Evolutionary conservation across 169 alveolate genomes (phyloP).

Genomic region (Babesia ovata): DNA sequence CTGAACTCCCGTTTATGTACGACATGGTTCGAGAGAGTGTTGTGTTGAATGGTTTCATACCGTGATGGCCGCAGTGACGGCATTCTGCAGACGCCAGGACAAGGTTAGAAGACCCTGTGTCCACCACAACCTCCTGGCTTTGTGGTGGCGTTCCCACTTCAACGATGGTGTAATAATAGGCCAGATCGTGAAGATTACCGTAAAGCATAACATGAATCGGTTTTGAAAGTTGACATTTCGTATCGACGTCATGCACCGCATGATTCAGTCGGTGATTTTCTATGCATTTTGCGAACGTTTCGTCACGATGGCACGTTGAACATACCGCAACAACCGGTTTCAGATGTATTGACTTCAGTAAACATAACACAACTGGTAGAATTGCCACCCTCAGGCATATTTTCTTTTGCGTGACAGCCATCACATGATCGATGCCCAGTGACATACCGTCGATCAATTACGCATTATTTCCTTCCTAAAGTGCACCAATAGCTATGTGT

Average conservation of each 20-base stretch:
- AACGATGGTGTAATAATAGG: slow-evolving; percentile 68
- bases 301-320: background rate
- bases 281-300: background rate
- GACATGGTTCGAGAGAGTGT: slow-evolving; percentile 61
- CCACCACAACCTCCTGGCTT: slow-evolving; percentile 68
- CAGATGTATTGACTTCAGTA: background rate
- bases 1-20: slow-evolving; percentile 42
- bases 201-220: slow-evolving; percentile 28
- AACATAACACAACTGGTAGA: too few species aligned
- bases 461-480: too few species aligned
- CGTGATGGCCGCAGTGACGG: slow-evolving; percentile 72
- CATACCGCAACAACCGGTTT: background rate
- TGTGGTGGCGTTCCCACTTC: slow-evolving; percentile 74
- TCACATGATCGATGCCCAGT: too few species aligned
- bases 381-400: background rate
- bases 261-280: background rate
- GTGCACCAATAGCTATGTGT: too few species aligned
- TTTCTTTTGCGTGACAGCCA: background rate
- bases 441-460: too few species aligned
- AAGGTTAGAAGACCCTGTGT: slow-evolving; percentile 76
- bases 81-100: slow-evolving; percentile 67
- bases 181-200: slow-evolving; percentile 77
- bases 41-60: slow-evolving; percentile 51
- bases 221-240: background rate
- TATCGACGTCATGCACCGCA: background rate